Base-by-base conservation (phyloP, 176 grass and related monocot species). In the Carex littledalei region DNA sequence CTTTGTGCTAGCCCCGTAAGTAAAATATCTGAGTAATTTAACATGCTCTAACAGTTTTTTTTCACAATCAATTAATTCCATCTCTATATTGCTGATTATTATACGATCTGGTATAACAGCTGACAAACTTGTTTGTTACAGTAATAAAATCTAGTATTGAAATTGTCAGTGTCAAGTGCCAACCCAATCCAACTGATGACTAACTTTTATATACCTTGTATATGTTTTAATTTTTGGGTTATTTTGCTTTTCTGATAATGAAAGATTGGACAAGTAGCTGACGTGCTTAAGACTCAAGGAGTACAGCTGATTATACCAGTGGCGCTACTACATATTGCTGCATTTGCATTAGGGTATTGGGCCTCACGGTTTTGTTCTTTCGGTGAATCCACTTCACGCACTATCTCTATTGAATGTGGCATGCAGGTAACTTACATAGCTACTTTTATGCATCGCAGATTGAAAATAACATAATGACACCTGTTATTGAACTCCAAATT, bases 1-100 rank as follows among this genome's bases (percentile, higher is more conserved):
- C 93, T 99, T 84, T 95, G 96, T 82, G 96, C 93, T 75, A 95
- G 96, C 81, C 96, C 96, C 58, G 93, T 99, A 94, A 95, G 92
- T 26, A 67, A 5, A 67, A 24, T 52, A 11, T 82, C 12, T 65
- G 17, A 81, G 63, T 81, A 13, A 24, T 81, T 81, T 32, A 22
- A 35, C 20, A 63, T 81, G 22, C 12, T 50, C 39, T 83, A 82
- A 82, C n/a, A 32, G 15, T 35, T 9, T 66, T 83, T 55, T 20
- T 31, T 68, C n/a, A 1, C 59, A 62, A 63, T 81, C 15, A 59
- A 35, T 31, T 60, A 55, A 55, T 61, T 45, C 18, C 32, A 6
- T 63, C 18, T 45, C 10, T 81, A 14, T 45, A 64, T 63, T 34
- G 6, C 7, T 78, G 47, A 56, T 78, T 57, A 56, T 78, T 78